phyloP scores from a whole-genome alignment of 768 basidiomycete genomes.

The Pleurotus sapidus region DNA sequence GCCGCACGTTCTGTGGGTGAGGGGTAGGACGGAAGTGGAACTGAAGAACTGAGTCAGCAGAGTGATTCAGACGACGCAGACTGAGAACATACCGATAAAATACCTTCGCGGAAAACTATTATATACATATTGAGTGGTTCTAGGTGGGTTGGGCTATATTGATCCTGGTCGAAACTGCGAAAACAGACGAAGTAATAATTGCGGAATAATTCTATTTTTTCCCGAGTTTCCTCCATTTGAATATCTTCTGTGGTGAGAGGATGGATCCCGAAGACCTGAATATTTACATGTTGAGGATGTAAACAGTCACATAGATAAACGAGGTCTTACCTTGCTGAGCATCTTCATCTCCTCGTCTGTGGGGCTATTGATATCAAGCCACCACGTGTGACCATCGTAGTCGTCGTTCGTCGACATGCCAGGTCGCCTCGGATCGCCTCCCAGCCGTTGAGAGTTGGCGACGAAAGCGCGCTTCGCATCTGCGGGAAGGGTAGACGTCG shows the following conservation, averaged over 20 bases:
- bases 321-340: slow-evolving; percentile 71
- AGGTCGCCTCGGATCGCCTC: slow-evolving; percentile 3
- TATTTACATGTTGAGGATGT: slow-evolving; percentile 1
- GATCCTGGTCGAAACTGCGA: slow-evolving; percentile 98
- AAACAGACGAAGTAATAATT: slow-evolving; percentile 99
- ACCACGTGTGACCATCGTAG: slow-evolving; percentile 86
- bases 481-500: not conserved
- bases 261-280: slow-evolving; percentile 92
- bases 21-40: slow-evolving; percentile 98
- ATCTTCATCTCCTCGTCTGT: slow-evolving; percentile 99
- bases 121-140: slow-evolving; percentile 99
- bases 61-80: not conserved
- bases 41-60: slow-evolving; percentile 31
- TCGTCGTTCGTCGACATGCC: slow-evolving; percentile 24
- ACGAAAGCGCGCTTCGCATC: not conserved
- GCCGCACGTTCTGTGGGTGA: slow-evolving; percentile 95
- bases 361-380: slow-evolving; percentile 91
- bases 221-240: slow-evolving; percentile 98
- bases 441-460: not conserved
- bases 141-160: slow-evolving; percentile 93
- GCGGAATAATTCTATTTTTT: slow-evolving; percentile 98
- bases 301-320: slow-evolving; percentile 3
- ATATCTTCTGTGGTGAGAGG: slow-evolving; percentile 99
- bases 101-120: slow-evolving; percentile 97
- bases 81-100: slow-evolving; percentile 68